These are phyloP conservation scores for Botrytis aclada DNA, from an alignment of 2,329 filamentous ascomycete species.

Conservation along the genomic window DNA sequence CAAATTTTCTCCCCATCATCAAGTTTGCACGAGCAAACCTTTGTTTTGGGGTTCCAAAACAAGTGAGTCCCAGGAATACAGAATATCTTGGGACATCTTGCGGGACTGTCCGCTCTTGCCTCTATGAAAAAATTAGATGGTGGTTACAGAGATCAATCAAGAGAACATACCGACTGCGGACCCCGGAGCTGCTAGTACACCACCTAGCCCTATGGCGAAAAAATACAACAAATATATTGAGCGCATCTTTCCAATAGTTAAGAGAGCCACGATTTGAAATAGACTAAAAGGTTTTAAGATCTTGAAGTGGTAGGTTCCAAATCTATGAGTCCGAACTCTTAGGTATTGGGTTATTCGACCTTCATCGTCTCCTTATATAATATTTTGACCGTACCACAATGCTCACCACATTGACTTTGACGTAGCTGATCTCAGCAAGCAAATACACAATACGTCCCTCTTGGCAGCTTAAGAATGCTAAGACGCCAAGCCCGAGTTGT, in stretches of 20 bases:
- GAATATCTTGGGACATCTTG: constrained; percentile 21
- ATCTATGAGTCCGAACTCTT: background rate
- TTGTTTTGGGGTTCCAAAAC: constrained; percentile 19
- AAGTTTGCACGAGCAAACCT: constrained; percentile 19
- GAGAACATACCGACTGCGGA: background rate
- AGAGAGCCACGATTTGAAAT: background rate
- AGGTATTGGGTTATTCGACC: background rate
- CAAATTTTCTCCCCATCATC: constrained; percentile 17
- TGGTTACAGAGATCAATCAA: background rate
- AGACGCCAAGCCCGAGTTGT: constrained; percentile 16
- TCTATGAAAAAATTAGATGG: background rate
- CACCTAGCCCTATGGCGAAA: constrained; percentile 11
- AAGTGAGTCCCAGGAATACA: constrained; percentile 21
- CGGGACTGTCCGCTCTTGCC: constrained; percentile 18
- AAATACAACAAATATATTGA: constrained; percentile 5
- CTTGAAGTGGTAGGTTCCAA: background rate
- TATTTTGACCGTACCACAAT: background rate
- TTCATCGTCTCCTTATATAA: background rate
- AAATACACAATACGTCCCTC: background rate
- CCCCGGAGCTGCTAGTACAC: constrained; percentile 14
- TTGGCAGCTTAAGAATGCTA: constrained; percentile 16
- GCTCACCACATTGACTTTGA: background rate
- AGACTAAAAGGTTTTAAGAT: background rate
- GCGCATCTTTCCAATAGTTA: background rate
- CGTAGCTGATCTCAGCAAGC: constrained; percentile 13